These are phyloP conservation scores for Sutorius eximius DNA, from an alignment of 1,284 basidiomycete species.

Conservation along the genomic window DNA sequence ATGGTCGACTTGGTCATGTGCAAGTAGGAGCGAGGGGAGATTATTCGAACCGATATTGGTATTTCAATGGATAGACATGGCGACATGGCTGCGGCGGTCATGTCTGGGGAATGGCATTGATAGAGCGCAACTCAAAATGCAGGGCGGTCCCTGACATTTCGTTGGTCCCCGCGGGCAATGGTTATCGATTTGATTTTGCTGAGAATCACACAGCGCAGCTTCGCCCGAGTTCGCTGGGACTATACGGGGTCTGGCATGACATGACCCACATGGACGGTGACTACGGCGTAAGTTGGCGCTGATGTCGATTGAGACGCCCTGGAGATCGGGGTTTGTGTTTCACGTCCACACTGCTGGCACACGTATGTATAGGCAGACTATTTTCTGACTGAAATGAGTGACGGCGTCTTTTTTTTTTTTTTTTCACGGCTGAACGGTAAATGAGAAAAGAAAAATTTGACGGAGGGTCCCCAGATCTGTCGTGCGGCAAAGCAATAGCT, in stretches of 20 bases:
- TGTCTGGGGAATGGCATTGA: neutral
- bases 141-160: neutral
- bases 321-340: neutral
- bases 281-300: too few species aligned
- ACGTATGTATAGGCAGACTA: neutral
- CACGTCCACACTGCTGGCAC: neutral
- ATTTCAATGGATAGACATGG: too few species aligned
- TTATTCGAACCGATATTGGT: too few species aligned
- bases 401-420: neutral
- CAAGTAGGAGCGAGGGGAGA: too few species aligned
- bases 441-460: neutral
- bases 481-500: neutral
- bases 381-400: neutral
- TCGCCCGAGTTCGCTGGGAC: neutral
- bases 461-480: slow-evolving; percentile 3
- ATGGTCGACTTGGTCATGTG: too few species aligned
- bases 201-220: neutral
- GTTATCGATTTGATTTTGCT: neutral
- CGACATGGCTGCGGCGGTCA: neutral
- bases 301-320: neutral
- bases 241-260: neutral
- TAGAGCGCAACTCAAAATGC: neutral
- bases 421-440: neutral
- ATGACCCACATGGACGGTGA: too few species aligned
- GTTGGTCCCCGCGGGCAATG: neutral